Conservation (phyloP, 139 green algal genomes). For the Coelastrella sp. region DNA sequence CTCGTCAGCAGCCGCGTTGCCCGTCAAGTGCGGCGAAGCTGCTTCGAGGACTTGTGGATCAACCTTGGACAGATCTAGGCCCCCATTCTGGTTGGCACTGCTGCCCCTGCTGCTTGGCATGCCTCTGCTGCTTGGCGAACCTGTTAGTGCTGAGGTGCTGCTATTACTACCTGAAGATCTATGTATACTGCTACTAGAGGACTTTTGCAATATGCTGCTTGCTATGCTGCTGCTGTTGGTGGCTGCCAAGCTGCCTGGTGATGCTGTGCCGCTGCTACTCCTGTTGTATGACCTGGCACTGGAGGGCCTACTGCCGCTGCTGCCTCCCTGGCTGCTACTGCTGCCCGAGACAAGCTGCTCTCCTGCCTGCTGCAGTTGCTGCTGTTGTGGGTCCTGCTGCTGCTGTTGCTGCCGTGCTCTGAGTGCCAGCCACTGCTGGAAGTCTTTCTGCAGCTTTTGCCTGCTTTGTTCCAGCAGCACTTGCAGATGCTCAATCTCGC, state of each 20-base stretch:
- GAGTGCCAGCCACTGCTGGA: slow-evolving; percentile 84
- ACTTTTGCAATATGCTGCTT: slow-evolving; percentile 6
- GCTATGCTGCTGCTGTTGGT: slow-evolving; percentile 5
- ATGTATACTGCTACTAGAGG: not conserved
- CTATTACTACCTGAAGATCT: not conserved
- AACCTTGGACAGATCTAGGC: slow-evolving; percentile 37
- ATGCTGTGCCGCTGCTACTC: not conserved
- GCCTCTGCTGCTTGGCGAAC: too few relatives aligned
- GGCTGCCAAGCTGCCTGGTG: not conserved
- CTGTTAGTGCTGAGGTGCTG: not conserved
- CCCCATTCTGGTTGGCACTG: not conserved
- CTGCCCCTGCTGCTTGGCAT: not conserved
- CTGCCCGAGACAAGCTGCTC: not conserved
- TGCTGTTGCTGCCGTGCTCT: slow-evolving; percentile 57
- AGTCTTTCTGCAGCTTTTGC: slow-evolving; percentile 78
- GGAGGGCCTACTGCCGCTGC: not conserved
- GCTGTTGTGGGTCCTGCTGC: not conserved
- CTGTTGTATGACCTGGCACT: not conserved
- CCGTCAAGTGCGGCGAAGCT: slow-evolving; percentile 82
- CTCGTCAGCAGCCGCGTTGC: slow-evolving; percentile 83
- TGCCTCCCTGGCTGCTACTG: too few relatives aligned
- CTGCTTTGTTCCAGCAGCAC: slow-evolving; percentile 83
- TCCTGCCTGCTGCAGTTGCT: slow-evolving; percentile 18
- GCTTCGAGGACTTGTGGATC: slow-evolving; percentile 71
- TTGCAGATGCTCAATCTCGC: slow-evolving; percentile 91